Evolutionary conservation across 305 asterid species (phyloP).

Genomic region (Solanum hybrid): DNA sequence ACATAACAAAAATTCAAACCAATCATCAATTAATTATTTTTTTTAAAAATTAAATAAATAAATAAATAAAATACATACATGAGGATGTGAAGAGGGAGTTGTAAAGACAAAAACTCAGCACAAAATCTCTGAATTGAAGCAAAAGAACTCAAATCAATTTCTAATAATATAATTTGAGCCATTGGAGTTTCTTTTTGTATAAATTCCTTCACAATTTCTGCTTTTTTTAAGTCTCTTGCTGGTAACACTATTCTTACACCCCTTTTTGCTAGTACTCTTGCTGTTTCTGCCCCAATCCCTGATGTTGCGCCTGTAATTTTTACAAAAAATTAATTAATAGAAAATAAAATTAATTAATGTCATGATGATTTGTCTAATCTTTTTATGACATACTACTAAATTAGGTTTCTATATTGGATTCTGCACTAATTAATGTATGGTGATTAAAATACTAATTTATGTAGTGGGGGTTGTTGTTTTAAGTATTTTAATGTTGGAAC

Average conservation of each 20-base stretch:
- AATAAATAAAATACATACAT: slow-evolving; percentile 33
- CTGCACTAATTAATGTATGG: slow-evolving; percentile 4
- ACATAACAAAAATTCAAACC: slow-evolving; percentile 12
- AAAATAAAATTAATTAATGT: background rate
- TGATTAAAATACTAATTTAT: background rate
- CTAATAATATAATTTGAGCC: slow-evolving; percentile 58
- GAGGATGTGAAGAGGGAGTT: slow-evolving; percentile 80
- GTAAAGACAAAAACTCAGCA: slow-evolving; percentile 63
- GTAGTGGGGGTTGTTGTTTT: background rate
- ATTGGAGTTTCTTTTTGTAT: slow-evolving; percentile 46
- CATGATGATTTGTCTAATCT: slow-evolving; percentile 6
- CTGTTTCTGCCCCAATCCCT: slow-evolving; percentile 91
- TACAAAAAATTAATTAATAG: background rate
- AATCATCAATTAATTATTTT: background rate
- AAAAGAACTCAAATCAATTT: slow-evolving; percentile 82
- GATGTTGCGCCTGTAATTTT: slow-evolving; percentile 69
- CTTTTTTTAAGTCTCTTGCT: slow-evolving; percentile 69
- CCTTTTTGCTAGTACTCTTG: slow-evolving; percentile 68
- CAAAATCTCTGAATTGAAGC: slow-evolving; percentile 78
- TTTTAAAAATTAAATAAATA: too few species aligned
- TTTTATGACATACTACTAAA: slow-evolving; percentile 1
- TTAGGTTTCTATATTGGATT: slow-evolving; percentile 1
- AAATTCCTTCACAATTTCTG: slow-evolving; percentile 48
- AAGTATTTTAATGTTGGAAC: background rate
- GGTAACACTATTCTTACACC: slow-evolving; percentile 77